Evolutionary conservation across 2,329 filamentous ascomycete species (phyloP).

Genomic region (Diaporthe sp.): DNA sequence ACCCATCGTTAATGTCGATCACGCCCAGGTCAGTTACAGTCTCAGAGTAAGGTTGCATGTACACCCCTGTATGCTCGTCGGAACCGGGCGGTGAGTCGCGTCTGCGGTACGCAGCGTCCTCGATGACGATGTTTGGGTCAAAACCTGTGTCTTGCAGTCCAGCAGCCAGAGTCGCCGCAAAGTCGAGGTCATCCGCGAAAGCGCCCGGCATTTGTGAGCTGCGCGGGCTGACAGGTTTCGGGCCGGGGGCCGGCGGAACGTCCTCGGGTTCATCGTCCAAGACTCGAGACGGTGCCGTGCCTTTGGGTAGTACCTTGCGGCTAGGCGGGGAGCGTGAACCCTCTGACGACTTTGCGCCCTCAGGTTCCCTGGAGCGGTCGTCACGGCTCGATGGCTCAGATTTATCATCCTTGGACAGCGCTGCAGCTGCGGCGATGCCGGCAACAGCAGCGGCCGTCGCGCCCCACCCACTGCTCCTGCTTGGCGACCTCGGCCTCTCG

Average conservation of each 20-base stretch:
- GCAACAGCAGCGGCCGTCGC: conserved; percentile 65
- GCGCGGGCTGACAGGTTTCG: conserved; percentile 67
- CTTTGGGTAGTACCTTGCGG: conserved; percentile 38
- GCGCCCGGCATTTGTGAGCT: conserved; percentile 71
- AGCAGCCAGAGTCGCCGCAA: conserved; percentile 78
- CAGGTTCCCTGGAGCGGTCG: conserved; percentile 41
- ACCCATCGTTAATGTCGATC: conserved; percentile 51
- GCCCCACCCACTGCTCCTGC: conserved; percentile 62
- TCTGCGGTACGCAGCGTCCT: conserved; percentile 73
- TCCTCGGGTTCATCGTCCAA: conserved; percentile 41
- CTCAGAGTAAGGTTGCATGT: conserved; percentile 65
- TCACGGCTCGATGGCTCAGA: conserved; percentile 12
- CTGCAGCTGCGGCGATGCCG: conserved; percentile 52
- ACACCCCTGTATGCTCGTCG: conserved; percentile 59
- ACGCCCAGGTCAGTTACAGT: conserved; percentile 59
- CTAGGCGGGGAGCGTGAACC: conserved; percentile 38
- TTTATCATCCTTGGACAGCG: conserved; percentile 39
- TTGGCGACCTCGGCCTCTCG: conserved; percentile 46
- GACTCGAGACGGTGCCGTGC: conserved; percentile 29
- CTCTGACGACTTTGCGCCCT: conserved; percentile 34
- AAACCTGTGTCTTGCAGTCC: conserved; percentile 79
- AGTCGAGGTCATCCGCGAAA: conserved; percentile 77
- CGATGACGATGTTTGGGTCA: conserved; percentile 77
- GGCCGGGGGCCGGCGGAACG: conserved; percentile 60
- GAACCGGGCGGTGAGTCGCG: conserved; percentile 75